Percentiles rank a stretch among this genome's conserved stretches.
Conservation (phyloP, 2,329 filamentous ascomycete genomes). For the Exophiala xenobiotica region DNA sequence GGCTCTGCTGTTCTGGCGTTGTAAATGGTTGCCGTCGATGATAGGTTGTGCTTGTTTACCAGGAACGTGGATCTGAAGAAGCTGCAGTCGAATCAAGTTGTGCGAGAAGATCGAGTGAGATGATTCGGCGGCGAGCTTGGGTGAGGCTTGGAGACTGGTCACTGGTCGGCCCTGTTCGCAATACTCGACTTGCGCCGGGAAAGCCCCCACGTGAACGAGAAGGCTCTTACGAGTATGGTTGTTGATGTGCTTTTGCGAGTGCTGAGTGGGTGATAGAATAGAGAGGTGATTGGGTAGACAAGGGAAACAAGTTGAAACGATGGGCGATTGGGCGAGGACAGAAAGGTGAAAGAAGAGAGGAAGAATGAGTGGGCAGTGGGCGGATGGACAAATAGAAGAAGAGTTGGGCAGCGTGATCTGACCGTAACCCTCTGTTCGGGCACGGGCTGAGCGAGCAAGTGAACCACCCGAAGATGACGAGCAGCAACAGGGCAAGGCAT, state of each 20-base stretch:
- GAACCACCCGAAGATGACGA: neutral
- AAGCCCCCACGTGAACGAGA: constrained; percentile 18
- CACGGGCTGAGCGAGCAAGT: no score
- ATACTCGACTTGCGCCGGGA: no score
- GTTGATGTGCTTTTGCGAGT: neutral
- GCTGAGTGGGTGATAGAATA: constrained; percentile 18
- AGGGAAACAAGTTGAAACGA: constrained; percentile 21
- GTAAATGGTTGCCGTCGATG: constrained; percentile 11
- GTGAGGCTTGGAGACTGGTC: constrained; percentile 4
- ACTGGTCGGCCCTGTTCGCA: neutral
- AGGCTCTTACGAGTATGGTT: neutral
- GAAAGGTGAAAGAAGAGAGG: constrained; percentile 17
- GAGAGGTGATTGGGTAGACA: constrained; percentile 25
- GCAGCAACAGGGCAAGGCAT: no score
- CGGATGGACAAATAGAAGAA: constrained; percentile 11
- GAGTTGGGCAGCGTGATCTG: neutral
- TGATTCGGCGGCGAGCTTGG: constrained; percentile 18
- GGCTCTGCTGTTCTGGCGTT: constrained; percentile 13
- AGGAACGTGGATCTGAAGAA: constrained; percentile 21
- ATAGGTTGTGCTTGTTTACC: constrained; percentile 26
- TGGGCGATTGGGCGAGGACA: constrained; percentile 26
- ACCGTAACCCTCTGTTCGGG: no score
- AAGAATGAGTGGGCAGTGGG: constrained; percentile 9
- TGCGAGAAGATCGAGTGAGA: constrained; percentile 9
- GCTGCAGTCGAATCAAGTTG: constrained; percentile 25